Evolutionary conservation across 495 filamentous ascomycete genomes (phyloP), one percentile per base, ranked within the genome.

Genomic region (Penicillium ucsense): DNA sequence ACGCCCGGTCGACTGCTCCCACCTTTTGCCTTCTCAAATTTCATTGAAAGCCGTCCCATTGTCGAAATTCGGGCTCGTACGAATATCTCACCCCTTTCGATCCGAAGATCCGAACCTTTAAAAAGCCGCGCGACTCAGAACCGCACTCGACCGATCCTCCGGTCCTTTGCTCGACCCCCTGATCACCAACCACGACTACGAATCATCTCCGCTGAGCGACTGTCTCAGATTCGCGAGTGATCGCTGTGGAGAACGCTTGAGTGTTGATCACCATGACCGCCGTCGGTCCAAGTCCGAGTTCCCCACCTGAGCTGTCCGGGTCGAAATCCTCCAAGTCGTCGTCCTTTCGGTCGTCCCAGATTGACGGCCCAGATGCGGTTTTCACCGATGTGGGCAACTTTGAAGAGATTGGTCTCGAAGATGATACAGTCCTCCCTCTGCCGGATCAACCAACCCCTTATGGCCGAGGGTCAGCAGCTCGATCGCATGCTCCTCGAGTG

Each of bases 271-370:
- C 66, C 59, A 85, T 82, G 79, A 81, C 77, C 66, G 72, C 74
- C 59, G 71, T 80, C 61, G 66, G 66, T 51, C 64, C 64, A 12
- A 61, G 77, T 54, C 88, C 88, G 36, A 81, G 79, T 59, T 92
- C 87, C 50, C 88, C 88, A 36, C 89, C 89, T 50, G 86, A 86
- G 49, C 75, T 94, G 60, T 88, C 83, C 51, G 78, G 80, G 41
- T 94, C 88, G 38, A 91, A 88, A 59, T 92, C 87, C 47, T 94
- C 88, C 47, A 92, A 94, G 61, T 87, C 84, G 33, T 92, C 88
- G 10, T 92, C 89, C n/a, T 82, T 89, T 49, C 82, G 81, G 53
- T 94, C 86, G 10, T 86, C 84, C 9, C 78, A 80, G 39, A 58
- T 66, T 38, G 83, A 83, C 37, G 85, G 83, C 53, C 75, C 81